These are phyloP conservation scores for Ophiostoma ips DNA, from an alignment of 2,329 filamentous ascomycete species.

Conservation along the genomic window DNA sequence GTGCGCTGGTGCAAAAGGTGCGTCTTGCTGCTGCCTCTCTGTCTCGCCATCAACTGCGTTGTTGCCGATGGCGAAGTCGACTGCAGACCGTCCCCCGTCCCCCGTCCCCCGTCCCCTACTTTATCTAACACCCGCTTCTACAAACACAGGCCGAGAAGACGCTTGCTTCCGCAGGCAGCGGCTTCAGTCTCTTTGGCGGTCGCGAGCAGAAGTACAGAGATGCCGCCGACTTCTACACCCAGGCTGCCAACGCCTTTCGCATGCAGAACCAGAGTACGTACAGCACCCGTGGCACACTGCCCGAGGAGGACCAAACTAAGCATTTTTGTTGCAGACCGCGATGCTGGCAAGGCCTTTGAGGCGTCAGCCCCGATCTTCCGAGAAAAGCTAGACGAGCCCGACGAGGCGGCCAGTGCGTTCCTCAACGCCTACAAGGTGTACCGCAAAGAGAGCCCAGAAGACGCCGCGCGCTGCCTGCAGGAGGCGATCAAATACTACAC, in stretches of 20 bases:
- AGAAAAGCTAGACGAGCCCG: conserved; percentile 72
- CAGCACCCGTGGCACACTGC: background rate
- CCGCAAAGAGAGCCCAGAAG: conserved; percentile 67
- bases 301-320: too few relatives aligned
- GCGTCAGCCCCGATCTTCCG: conserved; percentile 70
- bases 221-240: conserved; percentile 73
- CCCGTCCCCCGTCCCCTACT: too few relatives aligned
- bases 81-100: too few relatives aligned
- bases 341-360: conserved; percentile 79
- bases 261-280: conserved; percentile 67
- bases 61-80: too few relatives aligned
- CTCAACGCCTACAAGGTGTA: conserved; percentile 94
- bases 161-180: conserved; percentile 56
- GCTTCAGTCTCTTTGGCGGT: conserved; percentile 83
- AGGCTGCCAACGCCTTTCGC: conserved; percentile 85
- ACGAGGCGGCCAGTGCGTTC: conserved; percentile 79
- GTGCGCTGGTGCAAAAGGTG: conserved; percentile 67
- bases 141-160: conserved; percentile 67
- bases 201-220: conserved; percentile 78
- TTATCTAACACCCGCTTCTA: background rate
- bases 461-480: conserved; percentile 68
- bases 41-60: background rate
- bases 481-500: conserved; percentile 77
- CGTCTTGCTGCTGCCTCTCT: too few relatives aligned
- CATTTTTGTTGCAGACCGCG: conserved; percentile 49